phyloP scores from a whole-genome alignment of 257 asterid genomes.

The Solanum dulcamara region DNA sequence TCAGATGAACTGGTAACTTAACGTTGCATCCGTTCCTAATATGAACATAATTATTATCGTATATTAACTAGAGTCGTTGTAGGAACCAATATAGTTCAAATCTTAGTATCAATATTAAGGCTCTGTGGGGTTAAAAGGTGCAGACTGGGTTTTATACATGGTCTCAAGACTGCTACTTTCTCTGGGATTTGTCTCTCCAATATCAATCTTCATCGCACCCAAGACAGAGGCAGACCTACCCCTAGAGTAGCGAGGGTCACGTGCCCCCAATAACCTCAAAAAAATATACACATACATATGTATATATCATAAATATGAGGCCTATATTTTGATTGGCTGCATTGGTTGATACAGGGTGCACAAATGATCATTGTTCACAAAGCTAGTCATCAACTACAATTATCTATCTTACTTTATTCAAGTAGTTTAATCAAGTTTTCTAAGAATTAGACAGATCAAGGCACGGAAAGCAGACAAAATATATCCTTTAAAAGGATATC shows the following conservation, averaged over 20 bases:
- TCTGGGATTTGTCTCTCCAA: conserved; percentile 59
- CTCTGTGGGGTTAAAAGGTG: conserved; percentile 59
- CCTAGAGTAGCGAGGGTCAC: background rate
- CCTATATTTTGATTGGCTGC: background rate
- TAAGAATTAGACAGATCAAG: background rate
- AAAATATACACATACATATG: background rate
- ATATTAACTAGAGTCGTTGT: background rate
- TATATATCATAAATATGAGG: background rate
- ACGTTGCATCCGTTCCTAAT: background rate
- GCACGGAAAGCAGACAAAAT: background rate
- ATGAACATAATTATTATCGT: background rate
- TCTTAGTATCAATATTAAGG: conserved; percentile 26
- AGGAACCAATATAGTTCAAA: background rate
- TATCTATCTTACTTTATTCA: background rate
- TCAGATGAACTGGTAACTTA: background rate
- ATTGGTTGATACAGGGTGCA: background rate
- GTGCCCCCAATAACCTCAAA: background rate
- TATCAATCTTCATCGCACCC: conserved; percentile 35
- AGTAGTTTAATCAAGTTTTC: background rate
- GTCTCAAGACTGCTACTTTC: conserved; percentile 53
- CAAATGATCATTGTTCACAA: no score
- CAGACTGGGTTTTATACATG: conserved; percentile 56
- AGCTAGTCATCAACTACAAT: background rate
- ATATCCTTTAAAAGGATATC: background rate
- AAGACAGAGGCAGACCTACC: background rate